Evolutionary conservation across 2,329 filamentous ascomycete species (phyloP), one percentile per base, ranked within the genome.

Genomic region (Calonectria multiphialidica): DNA sequence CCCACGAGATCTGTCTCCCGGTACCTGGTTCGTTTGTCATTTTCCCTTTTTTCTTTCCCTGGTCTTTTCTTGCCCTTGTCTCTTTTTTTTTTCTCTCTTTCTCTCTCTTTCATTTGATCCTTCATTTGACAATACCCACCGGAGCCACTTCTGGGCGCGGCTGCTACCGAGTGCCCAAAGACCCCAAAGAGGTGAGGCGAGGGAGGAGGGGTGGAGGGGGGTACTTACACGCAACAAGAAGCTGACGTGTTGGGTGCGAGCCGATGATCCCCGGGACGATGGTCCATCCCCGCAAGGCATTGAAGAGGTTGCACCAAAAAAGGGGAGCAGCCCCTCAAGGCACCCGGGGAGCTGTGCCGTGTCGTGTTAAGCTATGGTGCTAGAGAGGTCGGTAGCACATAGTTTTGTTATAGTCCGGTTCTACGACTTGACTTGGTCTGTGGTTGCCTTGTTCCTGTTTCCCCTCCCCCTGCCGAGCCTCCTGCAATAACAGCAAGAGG

Each of bases 221-320:
- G 28, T 8, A 30, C 28, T 30, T 30, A 30, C 28, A 30, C n/a
- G n/a, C n/a, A n/a, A n/a, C 12, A 55, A 57, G 53, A 37, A 67
- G 64, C 64, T 67, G 64, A 67, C 64, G 50, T 59, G 64, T 67
- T 67, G 63, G 62, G 62, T 50, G 35, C 45, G 44, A 28, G 12
- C 28, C 40, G 25, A 42, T 40, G 23, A 57, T 45, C 64, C 64
- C 64, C 49, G 28, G 50, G 25, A 23, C n/a, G n/a, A 55, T 35
- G 45, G 53, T 2, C 49, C 16, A 61, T 40, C 30, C 45, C 37
- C 25, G 35, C 64, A 30, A 57, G 64, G 49, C 64, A 57, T 66
- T 57, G 49, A 42, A 23, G 64, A 57, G 40, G 25, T 21, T 35
- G 64, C n/a, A 23, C 21, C 25, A 50, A n/a, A 53, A 66, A 65